Base-by-base conservation (phyloP, 495 filamentous ascomycete species). In the Aspergillus hancockii region DNA sequence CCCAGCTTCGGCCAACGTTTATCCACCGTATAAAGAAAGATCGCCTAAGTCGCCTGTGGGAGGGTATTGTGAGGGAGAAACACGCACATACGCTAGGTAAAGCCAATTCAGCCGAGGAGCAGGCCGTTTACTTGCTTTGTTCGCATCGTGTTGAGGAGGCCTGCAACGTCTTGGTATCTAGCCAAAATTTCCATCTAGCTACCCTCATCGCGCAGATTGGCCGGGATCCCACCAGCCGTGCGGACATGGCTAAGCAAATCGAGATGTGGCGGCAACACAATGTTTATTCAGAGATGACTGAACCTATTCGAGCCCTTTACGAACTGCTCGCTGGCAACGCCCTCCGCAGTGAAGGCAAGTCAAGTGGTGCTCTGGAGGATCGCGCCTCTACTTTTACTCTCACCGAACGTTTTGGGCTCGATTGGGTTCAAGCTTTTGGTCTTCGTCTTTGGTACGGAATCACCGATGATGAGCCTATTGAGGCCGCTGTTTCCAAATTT, bases 341-440 rank as follows among this genome's bases (percentile, higher is more conserved):
- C 25, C 86, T 89, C 57, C 82, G 86, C 40, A 91, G 89, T 56
- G 85, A 92, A 41, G 93, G 94, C 21, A 86, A 88, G 58, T 66
- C 75, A 0, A 65, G 62, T 7, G 85, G 84, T 52, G 84, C 80
- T 8, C 63, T 85, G 2, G 94, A 98, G 69, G 89, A 97, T 72
- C 83, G 88, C 49, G 82, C 87, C 8, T 81, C 82, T 16, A 85
- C 85, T 0, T 97, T 98, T 62, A 79, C 83, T 38, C 87, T 97
- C 55, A 87, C 90, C 5, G 81, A 89, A 60, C 84, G 85, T 16
- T 98, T 97, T 66, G 83, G 86, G 8, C 77, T 98, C 32, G 88
- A 95, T 69, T 98, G 94, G 94, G 84, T 88, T 71, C 91, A 94
- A 63, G 88, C 91, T 1, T 96, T 98, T 69, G 95, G 90, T 14